A percentile compares a stretch with the other conserved stretches of the same genome.
phyloP scores from a whole-genome alignment of 768 basidiomycete genomes.

The Podaxis pistillaris region DNA sequence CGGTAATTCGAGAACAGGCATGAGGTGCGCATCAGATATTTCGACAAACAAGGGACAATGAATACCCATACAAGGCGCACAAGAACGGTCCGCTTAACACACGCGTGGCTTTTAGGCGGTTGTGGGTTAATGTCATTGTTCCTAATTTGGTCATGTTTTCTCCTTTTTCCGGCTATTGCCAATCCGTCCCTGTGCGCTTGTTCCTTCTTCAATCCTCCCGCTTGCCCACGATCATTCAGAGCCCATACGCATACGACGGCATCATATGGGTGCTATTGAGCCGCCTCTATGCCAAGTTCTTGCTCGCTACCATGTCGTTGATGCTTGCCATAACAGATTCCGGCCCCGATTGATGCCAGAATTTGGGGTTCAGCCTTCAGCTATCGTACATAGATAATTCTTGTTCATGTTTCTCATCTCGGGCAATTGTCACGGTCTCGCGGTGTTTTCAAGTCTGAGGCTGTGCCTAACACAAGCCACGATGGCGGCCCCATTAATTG shows the following conservation, averaged over 20 bases:
- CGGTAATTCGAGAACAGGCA: slow-evolving; percentile 4
- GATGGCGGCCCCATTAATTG: too few species aligned
- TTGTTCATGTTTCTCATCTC: too few species aligned
- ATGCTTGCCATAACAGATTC: too few species aligned
- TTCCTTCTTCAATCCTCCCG: not conserved
- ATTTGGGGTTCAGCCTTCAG: too few species aligned
- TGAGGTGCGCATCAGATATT: slow-evolving; percentile 13
- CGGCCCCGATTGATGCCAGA: too few species aligned
- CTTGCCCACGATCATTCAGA: not conserved
- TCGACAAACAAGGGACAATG: slow-evolving; percentile 23
- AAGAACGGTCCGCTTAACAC: not conserved
- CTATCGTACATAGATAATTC: too few species aligned
- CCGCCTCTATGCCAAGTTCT: not conserved
- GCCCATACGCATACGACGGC: not conserved
- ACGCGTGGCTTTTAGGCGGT: not conserved
- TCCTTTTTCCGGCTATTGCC: not conserved
- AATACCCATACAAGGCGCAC: slow-evolving; percentile 19
- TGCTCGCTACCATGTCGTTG: too few species aligned
- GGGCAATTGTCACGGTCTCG: too few species aligned
- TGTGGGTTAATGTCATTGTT: slow-evolving; percentile 1
- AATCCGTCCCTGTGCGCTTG: not conserved
- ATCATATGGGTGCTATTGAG: not conserved
- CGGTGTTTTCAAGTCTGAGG: too few species aligned
- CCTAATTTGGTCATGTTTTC: slow-evolving; percentile 6
- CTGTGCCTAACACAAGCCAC: too few species aligned